A percentile compares a stretch with the other conserved stretches of the same genome.
Evolutionary conservation across 495 filamentous ascomycete genomes (phyloP).

Genomic region (Amphirosellinia nigrospora): DNA sequence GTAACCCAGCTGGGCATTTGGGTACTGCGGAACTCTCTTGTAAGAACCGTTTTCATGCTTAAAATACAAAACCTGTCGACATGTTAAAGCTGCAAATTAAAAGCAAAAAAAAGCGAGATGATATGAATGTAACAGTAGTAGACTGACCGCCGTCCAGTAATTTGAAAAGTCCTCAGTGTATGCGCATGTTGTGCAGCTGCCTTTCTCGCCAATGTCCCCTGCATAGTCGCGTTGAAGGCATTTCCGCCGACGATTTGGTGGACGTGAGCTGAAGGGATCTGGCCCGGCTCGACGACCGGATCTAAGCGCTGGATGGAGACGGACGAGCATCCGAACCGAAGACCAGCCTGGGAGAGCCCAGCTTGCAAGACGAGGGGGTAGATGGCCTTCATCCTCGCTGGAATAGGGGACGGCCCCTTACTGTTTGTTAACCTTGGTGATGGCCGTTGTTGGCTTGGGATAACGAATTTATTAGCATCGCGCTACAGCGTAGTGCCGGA

Average conservation of each 20-base stretch:
- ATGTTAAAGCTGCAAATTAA: neutral
- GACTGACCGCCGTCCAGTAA: slow-evolving; percentile 51
- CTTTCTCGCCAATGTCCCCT: slow-evolving; percentile 51
- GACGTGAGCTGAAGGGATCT: slow-evolving; percentile 51
- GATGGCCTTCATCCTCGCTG: slow-evolving; percentile 6
- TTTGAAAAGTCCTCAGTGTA: slow-evolving; percentile 56
- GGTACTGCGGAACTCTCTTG: slow-evolving; percentile 53
- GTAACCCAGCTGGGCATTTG: slow-evolving; percentile 46
- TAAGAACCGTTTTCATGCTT: slow-evolving; percentile 58
- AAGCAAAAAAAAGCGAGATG: no score
- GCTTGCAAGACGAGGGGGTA: slow-evolving; percentile 22
- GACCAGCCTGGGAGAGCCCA: slow-evolving; percentile 41
- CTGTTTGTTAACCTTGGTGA: neutral
- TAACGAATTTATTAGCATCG: neutral
- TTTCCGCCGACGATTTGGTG: slow-evolving; percentile 58
- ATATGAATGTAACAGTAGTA: neutral
- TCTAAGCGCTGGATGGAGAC: slow-evolving; percentile 55
- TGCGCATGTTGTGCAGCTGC: slow-evolving; percentile 52
- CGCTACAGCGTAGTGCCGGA: neutral
- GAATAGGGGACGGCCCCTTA: neutral
- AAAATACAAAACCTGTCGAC: slow-evolving; percentile 47
- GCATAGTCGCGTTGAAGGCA: slow-evolving; percentile 56
- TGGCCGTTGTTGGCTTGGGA: neutral
- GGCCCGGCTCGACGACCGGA: slow-evolving; percentile 54
- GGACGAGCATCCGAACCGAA: slow-evolving; percentile 56